Evolutionary conservation across 179 eudicot genomes (phyloP).

Genomic region (Beta lomatogona): DNA sequence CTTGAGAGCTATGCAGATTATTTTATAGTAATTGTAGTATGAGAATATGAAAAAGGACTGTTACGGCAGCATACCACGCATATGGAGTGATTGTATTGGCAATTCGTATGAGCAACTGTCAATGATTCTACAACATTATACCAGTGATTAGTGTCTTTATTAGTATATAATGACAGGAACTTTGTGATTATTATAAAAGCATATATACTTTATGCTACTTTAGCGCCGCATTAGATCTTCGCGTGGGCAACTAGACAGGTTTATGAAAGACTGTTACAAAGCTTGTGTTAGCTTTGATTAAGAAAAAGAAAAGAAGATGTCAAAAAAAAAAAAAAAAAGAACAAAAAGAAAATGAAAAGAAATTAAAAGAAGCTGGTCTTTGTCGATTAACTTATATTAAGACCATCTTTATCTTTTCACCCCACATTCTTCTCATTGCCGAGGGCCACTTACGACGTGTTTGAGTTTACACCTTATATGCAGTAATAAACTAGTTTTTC

Average conservation of each 20-base stretch:
- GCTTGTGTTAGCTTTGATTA: neutral
- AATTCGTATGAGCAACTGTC: neutral
- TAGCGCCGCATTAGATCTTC: slow-evolving; percentile 34
- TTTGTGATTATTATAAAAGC: slow-evolving; percentile 25
- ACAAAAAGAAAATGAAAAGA: too few species aligned
- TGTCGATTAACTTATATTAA: too few species aligned
- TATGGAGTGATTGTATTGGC: neutral
- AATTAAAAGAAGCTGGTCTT: too few species aligned
- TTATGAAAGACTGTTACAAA: neutral
- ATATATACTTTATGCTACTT: slow-evolving; percentile 40
- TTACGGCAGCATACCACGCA: neutral
- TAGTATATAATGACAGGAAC: neutral
- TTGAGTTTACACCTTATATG: neutral
- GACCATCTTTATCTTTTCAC: slow-evolving; percentile 9
- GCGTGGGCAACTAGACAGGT: slow-evolving; percentile 32
- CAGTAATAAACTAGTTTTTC: too few species aligned
- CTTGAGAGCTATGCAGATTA: too few species aligned
- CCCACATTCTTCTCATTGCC: slow-evolving; percentile 12
- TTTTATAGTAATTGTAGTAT: neutral
- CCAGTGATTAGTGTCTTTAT: slow-evolving; percentile 11
- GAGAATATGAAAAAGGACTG: neutral
- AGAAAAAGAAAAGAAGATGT: too few species aligned
- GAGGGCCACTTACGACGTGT: slow-evolving; percentile 22
- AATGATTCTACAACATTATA: slow-evolving; percentile 2
- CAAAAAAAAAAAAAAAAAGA: too few species aligned